Evolutionary conservation across 352 stramenopile species (phyloP).

Genomic region (Phytophthora macrochlamydospora): DNA sequence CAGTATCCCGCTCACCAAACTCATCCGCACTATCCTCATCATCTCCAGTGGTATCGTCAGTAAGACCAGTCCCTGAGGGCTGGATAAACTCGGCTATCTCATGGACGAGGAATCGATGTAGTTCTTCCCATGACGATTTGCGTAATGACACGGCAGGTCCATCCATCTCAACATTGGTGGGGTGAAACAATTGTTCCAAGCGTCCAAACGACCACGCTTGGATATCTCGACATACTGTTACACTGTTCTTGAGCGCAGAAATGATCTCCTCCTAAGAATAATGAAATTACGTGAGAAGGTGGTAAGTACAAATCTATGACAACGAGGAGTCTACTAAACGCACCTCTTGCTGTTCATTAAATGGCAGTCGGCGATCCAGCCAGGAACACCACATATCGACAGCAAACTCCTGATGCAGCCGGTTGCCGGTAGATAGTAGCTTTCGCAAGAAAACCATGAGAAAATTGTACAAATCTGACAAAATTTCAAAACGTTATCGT

Average conservation of each 20-base stretch:
- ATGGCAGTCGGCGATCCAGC: constrained; percentile 43
- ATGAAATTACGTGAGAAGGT: neutral
- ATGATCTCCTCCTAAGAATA: constrained; percentile 57
- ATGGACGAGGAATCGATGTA: constrained; percentile 43
- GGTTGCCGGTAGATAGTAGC: constrained; percentile 58
- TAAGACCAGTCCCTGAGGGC: constrained; percentile 13
- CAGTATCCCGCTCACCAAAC: constrained; percentile 25
- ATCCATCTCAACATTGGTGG: constrained; percentile 1
- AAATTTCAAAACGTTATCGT: constrained; percentile 5
- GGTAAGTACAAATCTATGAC: constrained; percentile 1
- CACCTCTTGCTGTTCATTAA: constrained; percentile 75
- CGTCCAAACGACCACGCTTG: constrained; percentile 53
- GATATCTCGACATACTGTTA: constrained; percentile 40
- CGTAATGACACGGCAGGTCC: constrained; percentile 23
- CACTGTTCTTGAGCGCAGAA: constrained; percentile 53
- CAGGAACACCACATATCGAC: constrained; percentile 78
- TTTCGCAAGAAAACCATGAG: constrained; percentile 85
- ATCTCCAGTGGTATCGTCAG: constrained; percentile 15
- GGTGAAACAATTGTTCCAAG: constrained; percentile 44
- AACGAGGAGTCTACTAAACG: constrained; percentile 4
- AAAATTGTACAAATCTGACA: constrained; percentile 77
- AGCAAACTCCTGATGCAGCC: constrained; percentile 55
- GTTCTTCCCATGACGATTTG: constrained; percentile 46
- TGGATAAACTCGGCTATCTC: constrained; percentile 52
- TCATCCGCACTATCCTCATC: constrained; percentile 34